Base-by-base conservation (phyloP, 2,329 filamentous ascomycete genomes). In the Arachnomyces sp. region DNA sequence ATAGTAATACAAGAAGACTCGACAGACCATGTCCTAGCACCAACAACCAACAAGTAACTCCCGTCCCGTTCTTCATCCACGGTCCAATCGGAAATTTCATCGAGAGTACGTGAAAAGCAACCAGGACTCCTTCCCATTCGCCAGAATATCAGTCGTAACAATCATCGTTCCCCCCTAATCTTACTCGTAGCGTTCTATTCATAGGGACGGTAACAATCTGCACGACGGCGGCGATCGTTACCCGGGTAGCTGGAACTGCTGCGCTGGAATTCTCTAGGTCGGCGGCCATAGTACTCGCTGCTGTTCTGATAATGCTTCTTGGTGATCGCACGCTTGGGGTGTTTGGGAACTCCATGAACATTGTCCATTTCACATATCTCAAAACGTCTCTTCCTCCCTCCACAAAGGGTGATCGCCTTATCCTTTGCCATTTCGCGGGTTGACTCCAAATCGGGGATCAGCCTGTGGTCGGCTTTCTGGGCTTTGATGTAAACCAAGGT, bases 341-440 rank as follows among this genome's bases (percentile, higher is more conserved):
- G 46, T 6, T 41, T 39, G 9, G 38, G 38, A 11, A 25, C 9
- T 25, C 21, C 21, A 9, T 37, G 35, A 12, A 28, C 18, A n/a
- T 37, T 28, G 13, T 12, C 17, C 12, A 15, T 18, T 11, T 35
- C n/a, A 17, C 21, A 18, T 28, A 37, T 21, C 34, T 67, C 62
- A 33, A 65, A 67, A 36, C 59, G 61, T 15, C 65, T 51, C 42
- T 63, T 64, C 31, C 55, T 55, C 7, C 65, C 64, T 13, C 63
- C 63, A 2, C 56, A 52, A 29, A 67, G 50, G 34, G 55, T 49
- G 7, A 55, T 54, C 2, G 61, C 61, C 31, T 58, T 63, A 21
- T 54, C 52, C 28, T 59, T 55, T 9, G 63, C 62, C 28, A 56
- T 50, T 11, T 49, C 45, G 25, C 62, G 62, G 3, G 56, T 55